These are phyloP conservation scores for Coemansia sp. DNA, from an alignment of 192 early-diverging fungal genomes.

Conservation along the genomic window DNA sequence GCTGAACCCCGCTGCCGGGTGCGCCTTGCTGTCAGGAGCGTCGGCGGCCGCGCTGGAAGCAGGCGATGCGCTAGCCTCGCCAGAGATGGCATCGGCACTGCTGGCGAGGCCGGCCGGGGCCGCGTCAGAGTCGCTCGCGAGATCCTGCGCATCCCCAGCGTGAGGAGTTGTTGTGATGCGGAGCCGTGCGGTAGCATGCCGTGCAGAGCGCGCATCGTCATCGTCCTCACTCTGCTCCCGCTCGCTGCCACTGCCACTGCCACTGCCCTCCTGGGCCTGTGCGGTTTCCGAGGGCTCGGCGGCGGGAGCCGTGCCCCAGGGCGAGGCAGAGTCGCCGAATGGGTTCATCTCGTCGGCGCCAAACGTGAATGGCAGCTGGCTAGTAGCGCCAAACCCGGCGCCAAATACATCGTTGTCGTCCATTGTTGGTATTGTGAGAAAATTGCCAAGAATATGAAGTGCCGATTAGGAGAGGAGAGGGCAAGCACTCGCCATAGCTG, in stretches of 20 bases:
- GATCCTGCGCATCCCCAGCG: background rate
- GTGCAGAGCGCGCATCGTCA: background rate
- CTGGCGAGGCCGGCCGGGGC: background rate
- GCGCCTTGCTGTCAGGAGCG: slow-evolving; percentile 4
- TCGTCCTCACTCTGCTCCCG: slow-evolving; percentile 1
- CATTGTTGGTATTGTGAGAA: too few species aligned
- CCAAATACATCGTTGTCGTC: slow-evolving; percentile 47
- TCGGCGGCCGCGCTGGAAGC: background rate
- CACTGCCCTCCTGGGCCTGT: background rate
- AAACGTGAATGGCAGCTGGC: slow-evolving; percentile 38
- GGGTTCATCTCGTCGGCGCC: slow-evolving; percentile 53
- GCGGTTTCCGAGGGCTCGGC: background rate
- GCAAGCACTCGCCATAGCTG: too few species aligned
- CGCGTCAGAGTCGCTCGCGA: background rate
- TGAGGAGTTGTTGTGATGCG: background rate
- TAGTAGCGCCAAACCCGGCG: slow-evolving; percentile 31
- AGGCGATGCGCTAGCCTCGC: background rate
- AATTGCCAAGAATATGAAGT: too few species aligned
- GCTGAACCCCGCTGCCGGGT: slow-evolving; percentile 1
- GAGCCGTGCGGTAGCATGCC: slow-evolving; percentile 6
- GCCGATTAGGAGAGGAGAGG: background rate
- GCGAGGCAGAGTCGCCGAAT: slow-evolving; percentile 35
- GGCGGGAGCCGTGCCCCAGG: slow-evolving; percentile 24
- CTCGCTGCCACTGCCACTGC: background rate
- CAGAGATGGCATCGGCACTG: background rate